Base-by-base conservation (phyloP, 768 basidiomycete genomes). In the Suillus bovinus region DNA sequence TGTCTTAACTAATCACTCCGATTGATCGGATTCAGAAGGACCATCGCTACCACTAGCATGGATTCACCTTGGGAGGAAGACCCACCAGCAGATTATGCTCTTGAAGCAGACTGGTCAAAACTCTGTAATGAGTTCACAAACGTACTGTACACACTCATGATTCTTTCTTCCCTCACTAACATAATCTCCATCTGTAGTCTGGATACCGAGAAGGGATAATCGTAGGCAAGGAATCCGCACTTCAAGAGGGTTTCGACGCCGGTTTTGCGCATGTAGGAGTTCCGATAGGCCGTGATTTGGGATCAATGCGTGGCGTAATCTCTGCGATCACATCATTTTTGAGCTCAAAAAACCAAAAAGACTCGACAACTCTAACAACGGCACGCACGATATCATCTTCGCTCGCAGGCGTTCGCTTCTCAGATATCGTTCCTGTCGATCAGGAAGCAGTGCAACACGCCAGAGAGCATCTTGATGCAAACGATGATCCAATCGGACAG, bases 171-270 rank as follows among this genome's bases (percentile, higher is more conserved):
- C 56, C 59, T 63, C 46, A 36, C 31, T 9, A 20, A 24, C 7
- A 38, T n/a, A n/a, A n/a, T 36, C 53, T 17, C 44, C 11, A 39
- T 58, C 53, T 17, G 10, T 53, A 97, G 96, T 86, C 86, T 20
- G 96, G 96, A 2, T 98, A 98, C 70, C 86, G 96, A n/a, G 96
- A 98, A 76, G 96, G 96, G 7, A 96, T 99, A 68, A 91, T 88
- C 0, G 87, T 89, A 5, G 96, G 96, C 4, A 99, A 98, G 73
- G 90, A 96, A 72, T 80, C 84, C 0, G 88, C 87, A 3, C 81
- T 98, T 2, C 96, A 99, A 69, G 80, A 87, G 65, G 96, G 96
- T 0, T 99, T 99, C 69, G 93, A 99, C 74, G 78, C 81, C 4
- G 94, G 93, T 2, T 98, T 93, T 69, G 86, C 87, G 1, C 73